A percentile compares a stretch with the other conserved stretches of the same genome.
Evolutionary conservation across 2,329 filamentous ascomycete genomes (phyloP).

Genomic region (Sporothrix humicola): DNA sequence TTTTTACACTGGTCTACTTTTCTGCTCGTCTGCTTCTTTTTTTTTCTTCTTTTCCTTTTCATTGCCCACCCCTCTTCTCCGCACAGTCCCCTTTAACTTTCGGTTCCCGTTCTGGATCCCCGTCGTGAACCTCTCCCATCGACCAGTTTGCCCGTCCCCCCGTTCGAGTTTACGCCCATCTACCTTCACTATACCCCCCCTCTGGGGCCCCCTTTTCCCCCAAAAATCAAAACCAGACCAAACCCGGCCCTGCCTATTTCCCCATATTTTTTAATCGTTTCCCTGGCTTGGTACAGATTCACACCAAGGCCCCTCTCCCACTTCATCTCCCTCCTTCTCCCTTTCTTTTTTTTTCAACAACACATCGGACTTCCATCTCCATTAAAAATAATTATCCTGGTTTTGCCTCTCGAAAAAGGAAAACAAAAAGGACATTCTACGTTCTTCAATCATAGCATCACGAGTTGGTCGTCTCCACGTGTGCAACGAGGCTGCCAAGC

Average conservation of each 20-base stretch:
- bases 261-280: constrained; percentile 21
- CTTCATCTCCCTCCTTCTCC: not conserved
- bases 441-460: not conserved
- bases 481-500: constrained; percentile 28
- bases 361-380: constrained; percentile 25
- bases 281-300: not conserved
- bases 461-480: constrained; percentile 4
- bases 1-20: not conserved
- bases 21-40: not conserved
- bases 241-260: not conserved
- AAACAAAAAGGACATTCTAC: not conserved
- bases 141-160: not conserved
- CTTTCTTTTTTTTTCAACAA: not conserved
- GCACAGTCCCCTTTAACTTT: not conserved
- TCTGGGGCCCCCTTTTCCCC: not conserved
- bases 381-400: not conserved
- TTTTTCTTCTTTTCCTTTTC: not conserved
- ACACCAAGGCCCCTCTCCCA: not conserved
- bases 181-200: not conserved
- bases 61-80: not conserved
- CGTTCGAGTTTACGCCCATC: constrained; percentile 5
- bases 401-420: not conserved
- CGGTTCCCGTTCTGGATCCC: constrained; percentile 13
- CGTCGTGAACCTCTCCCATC: not conserved
- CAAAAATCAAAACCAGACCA: not conserved